Evolutionary conservation across 495 filamentous ascomycete species (phyloP).

Genomic region (Parmelia sp.): DNA sequence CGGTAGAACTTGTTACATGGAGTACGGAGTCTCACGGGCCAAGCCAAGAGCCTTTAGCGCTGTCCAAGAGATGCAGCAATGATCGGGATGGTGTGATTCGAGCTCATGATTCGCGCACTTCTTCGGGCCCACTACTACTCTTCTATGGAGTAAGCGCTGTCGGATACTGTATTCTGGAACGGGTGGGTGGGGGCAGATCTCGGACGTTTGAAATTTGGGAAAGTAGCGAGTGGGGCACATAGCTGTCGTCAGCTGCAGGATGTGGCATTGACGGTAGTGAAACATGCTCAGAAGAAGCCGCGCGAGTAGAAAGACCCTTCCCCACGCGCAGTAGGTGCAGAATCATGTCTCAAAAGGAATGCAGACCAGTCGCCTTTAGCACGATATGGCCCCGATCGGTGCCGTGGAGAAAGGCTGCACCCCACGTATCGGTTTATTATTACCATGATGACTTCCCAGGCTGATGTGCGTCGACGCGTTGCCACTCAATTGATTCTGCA

Average conservation of each 20-base stretch:
- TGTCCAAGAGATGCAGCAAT: not conserved
- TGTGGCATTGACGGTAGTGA: not conserved
- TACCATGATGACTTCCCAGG: not conserved
- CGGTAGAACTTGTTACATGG: not conserved
- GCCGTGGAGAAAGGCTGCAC: not conserved
- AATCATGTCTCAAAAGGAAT: not conserved
- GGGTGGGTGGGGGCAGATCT: not conserved
- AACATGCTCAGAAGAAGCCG: not conserved
- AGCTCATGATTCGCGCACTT: not conserved
- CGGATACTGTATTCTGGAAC: not conserved
- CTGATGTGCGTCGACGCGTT: slow-evolving; percentile 1
- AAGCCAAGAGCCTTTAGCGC: not conserved
- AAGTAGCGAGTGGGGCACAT: not conserved
- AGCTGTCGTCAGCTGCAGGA: not conserved
- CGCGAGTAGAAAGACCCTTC: not conserved
- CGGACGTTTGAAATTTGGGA: not conserved
- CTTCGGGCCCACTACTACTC: not conserved
- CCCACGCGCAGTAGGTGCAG: not conserved
- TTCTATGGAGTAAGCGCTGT: not conserved
- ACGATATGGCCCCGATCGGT: not conserved
- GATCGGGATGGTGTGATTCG: not conserved
- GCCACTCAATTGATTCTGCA: not conserved
- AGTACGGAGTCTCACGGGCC: too few species aligned
- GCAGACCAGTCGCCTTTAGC: not conserved
- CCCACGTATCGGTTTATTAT: not conserved